phyloP scores from a whole-genome alignment of 2,329 filamentous ascomycete species.

The Ophiostoma himal-ulmi region DNA sequence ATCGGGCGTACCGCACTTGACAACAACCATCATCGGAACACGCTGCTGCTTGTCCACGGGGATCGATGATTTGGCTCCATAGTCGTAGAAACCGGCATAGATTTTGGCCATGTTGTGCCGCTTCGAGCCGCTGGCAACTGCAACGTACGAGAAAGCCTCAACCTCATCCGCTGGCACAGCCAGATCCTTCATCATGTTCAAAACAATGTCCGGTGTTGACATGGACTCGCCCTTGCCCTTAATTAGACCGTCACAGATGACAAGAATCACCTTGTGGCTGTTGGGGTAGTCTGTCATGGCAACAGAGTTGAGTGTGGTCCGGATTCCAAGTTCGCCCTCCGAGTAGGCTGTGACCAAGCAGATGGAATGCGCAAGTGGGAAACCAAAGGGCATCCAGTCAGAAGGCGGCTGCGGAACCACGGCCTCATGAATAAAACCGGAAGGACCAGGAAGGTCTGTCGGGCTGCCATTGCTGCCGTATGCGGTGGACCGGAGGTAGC shows the following conservation, averaged over 20 bases:
- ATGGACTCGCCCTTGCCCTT: slow-evolving; percentile 85
- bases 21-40: slow-evolving; percentile 93
- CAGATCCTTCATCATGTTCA: slow-evolving; percentile 93
- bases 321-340: slow-evolving; percentile 85
- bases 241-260: slow-evolving; percentile 96
- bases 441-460: slow-evolving; percentile 68
- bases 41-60: slow-evolving; percentile 85
- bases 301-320: slow-evolving; percentile 91
- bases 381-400: slow-evolving; percentile 96
- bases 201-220: slow-evolving; percentile 82
- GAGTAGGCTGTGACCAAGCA: slow-evolving; percentile 96
- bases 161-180: slow-evolving; percentile 75
- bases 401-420: slow-evolving; percentile 94
- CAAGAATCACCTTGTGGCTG: slow-evolving; percentile 94
- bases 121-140: slow-evolving; percentile 90
- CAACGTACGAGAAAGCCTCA: slow-evolving; percentile 88
- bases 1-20: slow-evolving; percentile 91
- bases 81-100: slow-evolving; percentile 97
- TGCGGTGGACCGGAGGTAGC: slow-evolving; percentile 57
- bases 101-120: slow-evolving; percentile 99
- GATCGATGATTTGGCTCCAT: slow-evolving; percentile 73
- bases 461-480: slow-evolving; percentile 50
- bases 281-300: slow-evolving; percentile 98
- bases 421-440: slow-evolving; percentile 92
- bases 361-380: slow-evolving; percentile 85